Percentiles rank a stretch among this genome's conserved stretches.
Conservation (phyloP, 306 rosid species). For the Mucuna pruriens region DNA sequence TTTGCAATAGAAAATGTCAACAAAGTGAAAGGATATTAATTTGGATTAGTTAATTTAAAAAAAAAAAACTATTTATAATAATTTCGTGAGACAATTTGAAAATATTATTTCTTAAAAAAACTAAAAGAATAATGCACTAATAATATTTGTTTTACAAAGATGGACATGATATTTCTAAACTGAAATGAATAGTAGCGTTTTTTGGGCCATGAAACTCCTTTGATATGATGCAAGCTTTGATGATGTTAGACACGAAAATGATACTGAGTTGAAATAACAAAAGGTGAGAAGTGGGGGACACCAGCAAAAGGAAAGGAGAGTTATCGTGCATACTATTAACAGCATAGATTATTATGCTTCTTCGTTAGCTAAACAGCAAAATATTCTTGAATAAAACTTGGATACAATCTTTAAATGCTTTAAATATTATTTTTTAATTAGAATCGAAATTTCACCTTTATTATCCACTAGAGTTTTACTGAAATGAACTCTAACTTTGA, state of each 20-base stretch:
- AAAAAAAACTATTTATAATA: background rate
- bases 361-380: background rate
- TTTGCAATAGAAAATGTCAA: background rate
- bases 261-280: conserved; percentile 17
- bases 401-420: no score
- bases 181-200: background rate
- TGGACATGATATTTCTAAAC: conserved; percentile 16
- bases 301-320: background rate
- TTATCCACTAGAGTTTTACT: background rate
- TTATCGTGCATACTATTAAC: background rate
- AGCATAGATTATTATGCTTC: background rate
- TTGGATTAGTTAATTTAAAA: background rate
- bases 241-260: conserved; percentile 22
- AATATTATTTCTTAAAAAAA: background rate
- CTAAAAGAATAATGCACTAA: background rate
- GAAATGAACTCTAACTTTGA: background rate
- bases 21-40: background rate
- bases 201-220: background rate
- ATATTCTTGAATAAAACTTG: background rate
- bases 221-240: background rate
- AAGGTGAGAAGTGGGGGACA: conserved; percentile 2
- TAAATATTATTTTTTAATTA: no score
- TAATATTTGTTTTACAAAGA: background rate
- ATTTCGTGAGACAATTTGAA: background rate
- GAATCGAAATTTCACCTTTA: no score